Evolutionary conservation across 257 asterid genomes (phyloP).

Genomic region (Solanum peruvianum): DNA sequence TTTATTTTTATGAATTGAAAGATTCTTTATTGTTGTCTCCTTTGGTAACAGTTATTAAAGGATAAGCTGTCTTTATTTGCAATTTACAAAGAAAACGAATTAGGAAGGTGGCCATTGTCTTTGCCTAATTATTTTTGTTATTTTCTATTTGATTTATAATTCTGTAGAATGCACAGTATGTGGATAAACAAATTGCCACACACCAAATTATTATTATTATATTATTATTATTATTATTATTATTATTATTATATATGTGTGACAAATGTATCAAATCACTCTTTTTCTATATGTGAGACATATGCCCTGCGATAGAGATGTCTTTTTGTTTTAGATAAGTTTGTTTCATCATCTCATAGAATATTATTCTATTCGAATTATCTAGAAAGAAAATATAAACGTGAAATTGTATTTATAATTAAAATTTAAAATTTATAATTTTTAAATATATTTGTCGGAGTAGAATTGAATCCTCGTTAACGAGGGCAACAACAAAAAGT

Average conservation of each 20-base stretch:
- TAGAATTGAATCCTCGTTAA: background rate
- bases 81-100: conserved; percentile 4
- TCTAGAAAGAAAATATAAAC: background rate
- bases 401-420: background rate
- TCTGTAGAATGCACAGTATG: background rate
- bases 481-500: background rate
- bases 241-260: background rate
- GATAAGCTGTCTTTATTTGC: background rate
- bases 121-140: conserved; percentile 1
- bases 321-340: background rate
- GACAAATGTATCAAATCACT: background rate
- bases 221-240: background rate
- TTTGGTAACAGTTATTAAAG: background rate
- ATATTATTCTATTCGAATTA: background rate
- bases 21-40: background rate
- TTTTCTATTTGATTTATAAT: background rate
- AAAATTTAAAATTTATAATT: background rate
- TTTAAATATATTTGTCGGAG: rapidly evolving
- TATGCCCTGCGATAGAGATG: background rate
- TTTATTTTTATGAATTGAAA: background rate
- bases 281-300: background rate
- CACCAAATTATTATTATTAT: background rate
- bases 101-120: conserved; percentile 6
- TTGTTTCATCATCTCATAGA: background rate
- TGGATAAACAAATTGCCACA: background rate